phyloP scores from a whole-genome alignment of 202 grass and related monocot genomes.

The Zoysia matrella region DNA sequence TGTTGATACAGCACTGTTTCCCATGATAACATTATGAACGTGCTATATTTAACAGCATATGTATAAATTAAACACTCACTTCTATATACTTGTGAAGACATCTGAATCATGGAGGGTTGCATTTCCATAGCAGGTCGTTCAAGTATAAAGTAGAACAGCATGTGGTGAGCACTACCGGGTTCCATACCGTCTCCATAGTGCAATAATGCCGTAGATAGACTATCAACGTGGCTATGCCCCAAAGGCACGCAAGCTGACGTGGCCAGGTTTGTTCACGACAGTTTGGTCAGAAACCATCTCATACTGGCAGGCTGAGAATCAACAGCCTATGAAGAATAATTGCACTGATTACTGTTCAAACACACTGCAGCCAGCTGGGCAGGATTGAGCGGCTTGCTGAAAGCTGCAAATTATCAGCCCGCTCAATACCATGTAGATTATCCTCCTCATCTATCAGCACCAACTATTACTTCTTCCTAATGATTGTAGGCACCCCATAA shows the following conservation, averaged over 20 bases:
- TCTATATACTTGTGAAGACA: slow-evolving; percentile 17
- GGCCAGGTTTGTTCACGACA: not conserved
- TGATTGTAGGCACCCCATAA: slow-evolving; percentile 81
- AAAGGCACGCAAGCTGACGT: not conserved
- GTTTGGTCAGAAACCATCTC: not conserved
- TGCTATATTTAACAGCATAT: slow-evolving; percentile 25
- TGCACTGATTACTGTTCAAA: not conserved
- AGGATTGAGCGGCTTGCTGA: not conserved
- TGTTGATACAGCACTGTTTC: slow-evolving; percentile 20
- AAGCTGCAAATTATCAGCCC: not conserved
- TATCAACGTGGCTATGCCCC: not conserved
- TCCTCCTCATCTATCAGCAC: not conserved
- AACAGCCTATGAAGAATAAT: not conserved
- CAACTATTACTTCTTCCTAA: slow-evolving; percentile 50
- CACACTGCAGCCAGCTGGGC: not conserved
- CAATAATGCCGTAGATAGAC: not conserved
- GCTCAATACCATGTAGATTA: slow-evolving; percentile 5
- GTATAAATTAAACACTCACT: slow-evolving; percentile 1
- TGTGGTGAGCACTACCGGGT: slow-evolving; percentile 3
- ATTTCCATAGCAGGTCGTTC: not conserved
- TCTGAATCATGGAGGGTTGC: not conserved
- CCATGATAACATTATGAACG: slow-evolving; percentile 24
- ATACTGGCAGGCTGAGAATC: not conserved
- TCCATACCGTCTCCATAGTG: not conserved
- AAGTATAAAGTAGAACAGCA: not conserved